A percentile compares a stretch with the other conserved stretches of the same genome.
Conservation (phyloP, 2,329 filamentous ascomycete species). For the Fusarium dlaminii region DNA sequence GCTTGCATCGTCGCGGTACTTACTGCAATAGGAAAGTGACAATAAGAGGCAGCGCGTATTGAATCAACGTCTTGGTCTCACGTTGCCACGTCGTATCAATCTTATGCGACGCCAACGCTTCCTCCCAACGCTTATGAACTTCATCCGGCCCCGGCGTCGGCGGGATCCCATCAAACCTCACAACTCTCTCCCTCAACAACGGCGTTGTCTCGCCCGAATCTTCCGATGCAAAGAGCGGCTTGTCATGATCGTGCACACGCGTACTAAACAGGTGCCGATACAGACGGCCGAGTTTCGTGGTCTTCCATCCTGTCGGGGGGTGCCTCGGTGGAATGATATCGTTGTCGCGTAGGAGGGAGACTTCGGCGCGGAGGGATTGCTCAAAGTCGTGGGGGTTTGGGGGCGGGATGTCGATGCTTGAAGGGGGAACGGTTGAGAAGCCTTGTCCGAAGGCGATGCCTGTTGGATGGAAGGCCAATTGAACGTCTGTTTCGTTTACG, state of each 20-base stretch:
- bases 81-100: slow-evolving; percentile 90
- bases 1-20: fast-evolving
- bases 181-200: not conserved
- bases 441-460: slow-evolving; percentile 31
- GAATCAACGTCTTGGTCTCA: slow-evolving; percentile 79
- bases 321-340: slow-evolving; percentile 26
- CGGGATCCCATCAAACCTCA: slow-evolving; percentile 6
- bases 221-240: not conserved
- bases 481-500: slow-evolving; percentile 5
- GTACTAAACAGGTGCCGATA: slow-evolving; percentile 32
- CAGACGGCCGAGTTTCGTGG: not conserved
- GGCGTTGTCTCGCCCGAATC: slow-evolving; percentile 15
- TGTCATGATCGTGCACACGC: slow-evolving; percentile 21
- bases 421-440: slow-evolving; percentile 31
- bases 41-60: slow-evolving; percentile 74
- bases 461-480: slow-evolving; percentile 35
- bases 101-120: slow-evolving; percentile 78
- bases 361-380: slow-evolving; percentile 28
- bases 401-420: slow-evolving; percentile 24
- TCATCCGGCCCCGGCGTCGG: slow-evolving; percentile 24
- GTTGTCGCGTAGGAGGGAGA: slow-evolving; percentile 32
- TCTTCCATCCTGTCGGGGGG: not conserved
- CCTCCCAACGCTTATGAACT: slow-evolving; percentile 67
- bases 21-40: slow-evolving; percentile 74
- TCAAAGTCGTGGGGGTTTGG: slow-evolving; percentile 36